Base-by-base conservation (phyloP, 805 yeast species). In the Middelhovenomyces tepae region DNA sequence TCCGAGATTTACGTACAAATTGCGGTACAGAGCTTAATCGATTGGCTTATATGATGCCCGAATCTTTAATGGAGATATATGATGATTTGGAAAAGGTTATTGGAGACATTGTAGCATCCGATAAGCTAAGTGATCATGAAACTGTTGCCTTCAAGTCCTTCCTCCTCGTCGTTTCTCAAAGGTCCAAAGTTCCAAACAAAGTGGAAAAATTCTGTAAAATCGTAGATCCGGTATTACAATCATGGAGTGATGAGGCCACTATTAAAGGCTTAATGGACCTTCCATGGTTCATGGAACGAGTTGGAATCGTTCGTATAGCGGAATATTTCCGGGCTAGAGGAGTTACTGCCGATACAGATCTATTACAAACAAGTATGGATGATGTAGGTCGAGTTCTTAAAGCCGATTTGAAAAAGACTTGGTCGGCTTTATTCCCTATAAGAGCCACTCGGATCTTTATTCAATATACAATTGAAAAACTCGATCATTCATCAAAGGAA, bases 201-300 rank as follows among this genome's bases (percentile, higher is more conserved):
- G 75, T 71, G 31, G 91, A 78, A 43, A 64, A 86, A 39, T 93
- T 91, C 56, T 70, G 84, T 14, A 69, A 75, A 28, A 81, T 93
- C 37, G 98, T 93, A 1, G 98, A 91, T 53, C 94, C 95, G 0
- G 96, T 91, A 44, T 63, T 93, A 31, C 60, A 70, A 8, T 87
- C 95, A 0, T 91, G 99, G 99, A 78, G 89, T 1, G 86, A 87
- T 28, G 89, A 86, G 14, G 77, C 74, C 7, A 89, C 96, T 0
- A 86, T 84, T 42, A 85, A 85, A 50, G 96, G 96, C 0, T 62
- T 91, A 18, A 64, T 78, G 50, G 94, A 89, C 51, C 65, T 93
- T 28, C 95, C 85, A 40, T 91, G 97, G 97, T 91, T 91, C 47
- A 89, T 91, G 97, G 97, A 87, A 57, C 71, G 96, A 47, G 69